These are phyloP conservation scores for Podospora conica DNA, from an alignment of 495 filamentous ascomycete genomes.

Conservation along the genomic window DNA sequence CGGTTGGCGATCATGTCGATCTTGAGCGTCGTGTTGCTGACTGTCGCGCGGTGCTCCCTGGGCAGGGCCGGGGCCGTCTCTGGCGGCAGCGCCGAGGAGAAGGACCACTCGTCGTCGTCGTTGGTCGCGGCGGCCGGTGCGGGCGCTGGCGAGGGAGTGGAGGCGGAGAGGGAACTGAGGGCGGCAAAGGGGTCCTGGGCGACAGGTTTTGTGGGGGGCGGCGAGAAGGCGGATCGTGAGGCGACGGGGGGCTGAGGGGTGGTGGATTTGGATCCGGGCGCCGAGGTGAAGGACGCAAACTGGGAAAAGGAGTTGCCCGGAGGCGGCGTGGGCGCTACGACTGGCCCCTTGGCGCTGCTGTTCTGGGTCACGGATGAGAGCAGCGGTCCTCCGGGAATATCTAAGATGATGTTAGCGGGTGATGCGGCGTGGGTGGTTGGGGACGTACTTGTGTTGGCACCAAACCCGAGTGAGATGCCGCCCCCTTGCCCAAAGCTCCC, in stretches of 20 bases:
- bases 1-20: slow-evolving; percentile 47
- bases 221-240: slow-evolving; percentile 32
- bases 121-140: slow-evolving; percentile 34
- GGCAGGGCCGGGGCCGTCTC: slow-evolving; percentile 37
- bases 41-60: slow-evolving; percentile 38
- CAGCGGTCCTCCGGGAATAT: slow-evolving; percentile 57
- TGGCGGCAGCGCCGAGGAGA: slow-evolving; percentile 78
- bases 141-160: slow-evolving; percentile 31
- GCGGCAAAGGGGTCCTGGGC: slow-evolving; percentile 63
- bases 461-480: slow-evolving; percentile 80
- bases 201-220: slow-evolving; percentile 35
- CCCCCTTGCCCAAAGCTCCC: slow-evolving; percentile 61
- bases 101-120: slow-evolving; percentile 89
- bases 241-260: slow-evolving; percentile 41
- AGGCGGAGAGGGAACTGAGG: slow-evolving; percentile 49
- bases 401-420: slow-evolving; percentile 26
- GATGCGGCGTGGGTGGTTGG: neutral
- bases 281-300: slow-evolving; percentile 50
- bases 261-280: slow-evolving; percentile 35
- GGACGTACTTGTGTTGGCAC: slow-evolving; percentile 56
- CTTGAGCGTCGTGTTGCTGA: slow-evolving; percentile 46
- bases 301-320: slow-evolving; percentile 49
- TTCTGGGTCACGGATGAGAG: slow-evolving; percentile 57
- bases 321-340: slow-evolving; percentile 34
- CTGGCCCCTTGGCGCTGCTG: slow-evolving; percentile 43